phyloP scores from a whole-genome alignment of 129 eudicot species.

The Escallonia rubra region DNA sequence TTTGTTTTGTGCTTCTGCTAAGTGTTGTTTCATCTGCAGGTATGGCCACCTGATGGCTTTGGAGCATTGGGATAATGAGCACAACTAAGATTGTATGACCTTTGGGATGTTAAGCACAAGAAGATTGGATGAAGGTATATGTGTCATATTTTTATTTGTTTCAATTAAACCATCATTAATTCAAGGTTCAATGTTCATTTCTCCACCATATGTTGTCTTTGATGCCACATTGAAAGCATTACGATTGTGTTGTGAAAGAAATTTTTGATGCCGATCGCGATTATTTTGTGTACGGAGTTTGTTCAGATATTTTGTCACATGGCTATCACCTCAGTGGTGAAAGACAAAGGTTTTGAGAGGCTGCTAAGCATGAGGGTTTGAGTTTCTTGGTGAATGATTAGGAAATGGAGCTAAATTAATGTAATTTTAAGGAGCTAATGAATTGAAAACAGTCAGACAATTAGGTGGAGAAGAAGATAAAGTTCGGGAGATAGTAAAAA shows the following conservation, averaged over 20 bases:
- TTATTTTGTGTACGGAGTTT: no score
- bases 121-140: constrained; percentile 10
- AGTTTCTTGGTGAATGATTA: no score
- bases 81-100: not conserved
- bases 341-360: no score
- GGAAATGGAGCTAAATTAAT: no score
- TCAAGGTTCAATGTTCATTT: not conserved
- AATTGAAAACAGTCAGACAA: no score
- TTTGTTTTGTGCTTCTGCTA: not conserved
- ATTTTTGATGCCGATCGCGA: no score
- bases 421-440: no score
- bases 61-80: constrained; percentile 41
- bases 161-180: not conserved
- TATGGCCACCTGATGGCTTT: constrained; percentile 80
- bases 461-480: no score
- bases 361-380: no score
- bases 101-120: not conserved
- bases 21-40: constrained; percentile 29
- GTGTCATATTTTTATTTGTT: not conserved
- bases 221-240: not conserved
- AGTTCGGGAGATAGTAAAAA: no score
- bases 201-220: not conserved
- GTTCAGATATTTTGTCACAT: no score
- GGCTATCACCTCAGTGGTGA: no score
- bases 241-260: not conserved